phyloP scores from a whole-genome alignment of 768 basidiomycete species.

The Auriscalpium microsporum region DNA sequence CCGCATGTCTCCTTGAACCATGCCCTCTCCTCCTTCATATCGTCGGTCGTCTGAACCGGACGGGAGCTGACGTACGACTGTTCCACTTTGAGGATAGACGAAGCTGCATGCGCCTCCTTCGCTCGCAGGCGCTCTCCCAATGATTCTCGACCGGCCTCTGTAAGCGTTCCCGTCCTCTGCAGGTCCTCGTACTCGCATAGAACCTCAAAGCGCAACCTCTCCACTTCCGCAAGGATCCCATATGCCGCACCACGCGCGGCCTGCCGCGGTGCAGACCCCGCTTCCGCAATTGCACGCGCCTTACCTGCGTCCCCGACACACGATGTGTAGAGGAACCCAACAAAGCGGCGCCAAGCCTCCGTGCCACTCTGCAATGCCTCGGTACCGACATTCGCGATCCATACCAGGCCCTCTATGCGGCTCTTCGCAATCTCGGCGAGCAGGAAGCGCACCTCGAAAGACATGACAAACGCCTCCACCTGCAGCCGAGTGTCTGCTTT shows the following conservation, averaged over 20 bases:
- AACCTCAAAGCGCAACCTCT: constrained; percentile 18
- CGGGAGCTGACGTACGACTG: constrained; percentile 19
- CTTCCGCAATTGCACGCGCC: constrained; percentile 15
- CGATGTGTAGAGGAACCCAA: constrained; percentile 18
- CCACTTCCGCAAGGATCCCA: constrained; percentile 19
- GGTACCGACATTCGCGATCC: not conserved
- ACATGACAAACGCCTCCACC: constrained; percentile 27
- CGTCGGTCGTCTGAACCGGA: constrained; percentile 5
- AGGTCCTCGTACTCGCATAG: constrained; percentile 7
- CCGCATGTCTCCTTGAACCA: constrained; percentile 23
- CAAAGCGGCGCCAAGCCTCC: constrained; percentile 16
- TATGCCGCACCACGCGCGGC: constrained; percentile 17
- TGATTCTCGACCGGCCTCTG: not conserved
- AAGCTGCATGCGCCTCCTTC: not conserved
- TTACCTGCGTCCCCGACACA: constrained; percentile 21
- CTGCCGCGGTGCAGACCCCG: constrained; percentile 22
- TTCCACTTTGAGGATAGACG: not conserved
- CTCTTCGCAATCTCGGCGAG: constrained; percentile 24
- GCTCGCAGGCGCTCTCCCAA: constrained; percentile 4
- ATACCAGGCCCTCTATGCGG: constrained; percentile 14
- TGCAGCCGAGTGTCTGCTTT: constrained; percentile 26
- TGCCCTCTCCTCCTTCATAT: constrained; percentile 13
- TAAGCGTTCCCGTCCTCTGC: not conserved
- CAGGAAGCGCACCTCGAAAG: constrained; percentile 27
- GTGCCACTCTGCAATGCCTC: constrained; percentile 3